Conservation (phyloP, 192 early-diverging fungal genomes). For the Entophlyctis luteolus region DNA sequence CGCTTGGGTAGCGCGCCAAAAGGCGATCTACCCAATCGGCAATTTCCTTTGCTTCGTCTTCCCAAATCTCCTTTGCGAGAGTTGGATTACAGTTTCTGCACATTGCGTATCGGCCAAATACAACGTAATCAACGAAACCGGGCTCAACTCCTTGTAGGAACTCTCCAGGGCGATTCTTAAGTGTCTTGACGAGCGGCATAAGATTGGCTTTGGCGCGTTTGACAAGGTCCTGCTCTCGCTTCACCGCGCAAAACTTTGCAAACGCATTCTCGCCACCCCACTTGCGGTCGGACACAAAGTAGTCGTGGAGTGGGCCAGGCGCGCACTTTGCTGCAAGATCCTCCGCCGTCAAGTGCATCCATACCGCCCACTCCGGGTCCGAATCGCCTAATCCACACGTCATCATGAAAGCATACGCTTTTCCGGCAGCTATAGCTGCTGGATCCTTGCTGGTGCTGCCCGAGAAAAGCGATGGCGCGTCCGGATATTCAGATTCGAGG, state of each 20-base stretch:
- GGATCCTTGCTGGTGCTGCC: neutral
- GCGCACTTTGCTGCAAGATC: neutral
- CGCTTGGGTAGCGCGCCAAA: slow-evolving; percentile 1
- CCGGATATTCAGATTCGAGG: slow-evolving; percentile 58
- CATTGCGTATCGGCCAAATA: slow-evolving; percentile 38
- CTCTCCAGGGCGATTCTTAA: slow-evolving; percentile 32
- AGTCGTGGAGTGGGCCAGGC: slow-evolving; percentile 16
- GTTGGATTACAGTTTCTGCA: slow-evolving; percentile 14
- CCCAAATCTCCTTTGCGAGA: slow-evolving; percentile 28
- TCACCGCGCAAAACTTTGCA: neutral
- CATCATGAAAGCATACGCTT: slow-evolving; percentile 24
- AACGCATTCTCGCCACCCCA: slow-evolving; percentile 17
- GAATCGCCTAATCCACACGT: slow-evolving; percentile 28
- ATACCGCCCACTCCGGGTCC: slow-evolving; percentile 34
- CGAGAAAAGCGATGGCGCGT: slow-evolving; percentile 29
- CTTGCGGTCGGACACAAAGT: slow-evolving; percentile 20
- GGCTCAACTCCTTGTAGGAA: slow-evolving; percentile 33
- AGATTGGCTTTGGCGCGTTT: slow-evolving; percentile 21
- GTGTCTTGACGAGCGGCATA: slow-evolving; percentile 15
- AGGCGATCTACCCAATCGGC: slow-evolving; percentile 24
- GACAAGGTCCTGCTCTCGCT: slow-evolving; percentile 9
- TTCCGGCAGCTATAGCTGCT: slow-evolving; percentile 3
- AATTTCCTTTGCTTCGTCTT: slow-evolving; percentile 29
- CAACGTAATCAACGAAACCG: slow-evolving; percentile 32
- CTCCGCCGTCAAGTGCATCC: slow-evolving; percentile 23